Evolutionary conservation across 2,329 filamentous ascomycete species (phyloP).

Genomic region (Pseudohalonectria lignicola): DNA sequence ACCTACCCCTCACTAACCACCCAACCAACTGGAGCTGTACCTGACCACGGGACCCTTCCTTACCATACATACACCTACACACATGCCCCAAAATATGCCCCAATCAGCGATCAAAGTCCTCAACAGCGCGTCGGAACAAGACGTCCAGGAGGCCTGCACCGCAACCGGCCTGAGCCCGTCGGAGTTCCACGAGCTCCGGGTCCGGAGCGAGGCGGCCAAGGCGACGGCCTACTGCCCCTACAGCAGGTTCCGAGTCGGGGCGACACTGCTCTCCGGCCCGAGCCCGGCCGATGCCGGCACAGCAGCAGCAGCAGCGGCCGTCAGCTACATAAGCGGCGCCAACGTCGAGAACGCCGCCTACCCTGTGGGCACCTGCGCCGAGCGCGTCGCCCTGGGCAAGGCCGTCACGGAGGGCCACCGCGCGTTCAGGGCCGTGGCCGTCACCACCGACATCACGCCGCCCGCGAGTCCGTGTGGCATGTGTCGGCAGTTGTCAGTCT

Average conservation of each 20-base stretch:
- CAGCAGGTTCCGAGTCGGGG: conserved; percentile 84
- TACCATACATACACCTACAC: neutral
- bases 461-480: conserved; percentile 80
- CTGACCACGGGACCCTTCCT: too few species aligned
- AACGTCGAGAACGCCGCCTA: conserved; percentile 93
- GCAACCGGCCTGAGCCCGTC: conserved; percentile 40
- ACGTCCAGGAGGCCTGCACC: conserved; percentile 19
- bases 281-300: conserved; percentile 1
- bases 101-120: neutral
- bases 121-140: conserved; percentile 8
- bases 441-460: conserved; percentile 66
- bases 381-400: conserved; percentile 77
- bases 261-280: conserved; percentile 39
- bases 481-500: conserved; percentile 79
- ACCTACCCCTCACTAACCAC: too few species aligned
- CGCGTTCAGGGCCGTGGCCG: conserved; percentile 67
- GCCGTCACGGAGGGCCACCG: conserved; percentile 54
- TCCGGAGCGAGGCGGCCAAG: conserved; percentile 60
- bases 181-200: conserved; percentile 55
- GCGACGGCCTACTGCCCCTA: conserved; percentile 81
- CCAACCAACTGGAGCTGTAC: too few species aligned
- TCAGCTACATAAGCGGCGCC: conserved; percentile 55
- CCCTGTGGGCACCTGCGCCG: conserved; percentile 90
- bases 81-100: neutral
- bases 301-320: too few species aligned